Conservation (phyloP, 768 basidiomycete species). For the Sarcodon aspratus region DNA sequence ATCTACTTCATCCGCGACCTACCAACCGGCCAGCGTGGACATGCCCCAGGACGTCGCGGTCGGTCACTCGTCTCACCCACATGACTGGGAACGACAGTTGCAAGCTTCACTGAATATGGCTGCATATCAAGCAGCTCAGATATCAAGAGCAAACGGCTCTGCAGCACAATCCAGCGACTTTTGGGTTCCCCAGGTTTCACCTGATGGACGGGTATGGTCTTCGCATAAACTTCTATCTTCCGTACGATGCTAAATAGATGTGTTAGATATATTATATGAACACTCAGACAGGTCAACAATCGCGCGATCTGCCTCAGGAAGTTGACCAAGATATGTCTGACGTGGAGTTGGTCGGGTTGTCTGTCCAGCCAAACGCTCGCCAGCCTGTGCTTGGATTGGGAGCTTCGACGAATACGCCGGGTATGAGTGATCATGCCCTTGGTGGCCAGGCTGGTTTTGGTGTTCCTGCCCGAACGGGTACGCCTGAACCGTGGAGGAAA, state of each 20-base stretch:
- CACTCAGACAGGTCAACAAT: conserved; percentile 72
- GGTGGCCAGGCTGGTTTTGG: conserved; percentile 42
- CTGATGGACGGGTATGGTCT: conserved; percentile 66
- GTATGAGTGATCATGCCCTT: not conserved
- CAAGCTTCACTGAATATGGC: conserved; percentile 17
- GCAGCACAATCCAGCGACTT: conserved; percentile 54
- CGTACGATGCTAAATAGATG: not conserved
- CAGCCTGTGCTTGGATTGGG: conserved; percentile 44
- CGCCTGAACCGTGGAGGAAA: conserved; percentile 77
- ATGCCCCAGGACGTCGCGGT: conserved; percentile 14
- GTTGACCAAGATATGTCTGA: conserved; percentile 54
- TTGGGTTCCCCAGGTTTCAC: conserved; percentile 84
- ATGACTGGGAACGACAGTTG: too few species aligned
- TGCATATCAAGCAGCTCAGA: too few species aligned
- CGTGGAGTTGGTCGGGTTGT: conserved; percentile 45
- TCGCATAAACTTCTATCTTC: conserved; percentile 1
- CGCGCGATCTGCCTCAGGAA: conserved; percentile 76
- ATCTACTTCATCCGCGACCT: conserved; percentile 10
- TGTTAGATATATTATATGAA: conserved; percentile 92
- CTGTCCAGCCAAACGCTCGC: conserved; percentile 39
- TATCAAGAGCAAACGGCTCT: conserved; percentile 5
- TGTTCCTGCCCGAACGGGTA: conserved; percentile 41
- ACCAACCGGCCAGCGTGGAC: conserved; percentile 7
- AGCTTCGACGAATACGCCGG: conserved; percentile 16
- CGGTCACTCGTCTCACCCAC: conserved; percentile 8